phyloP scores from a whole-genome alignment of 2,329 filamentous ascomycete genomes.

The Botryosphaeria dothidea region DNA sequence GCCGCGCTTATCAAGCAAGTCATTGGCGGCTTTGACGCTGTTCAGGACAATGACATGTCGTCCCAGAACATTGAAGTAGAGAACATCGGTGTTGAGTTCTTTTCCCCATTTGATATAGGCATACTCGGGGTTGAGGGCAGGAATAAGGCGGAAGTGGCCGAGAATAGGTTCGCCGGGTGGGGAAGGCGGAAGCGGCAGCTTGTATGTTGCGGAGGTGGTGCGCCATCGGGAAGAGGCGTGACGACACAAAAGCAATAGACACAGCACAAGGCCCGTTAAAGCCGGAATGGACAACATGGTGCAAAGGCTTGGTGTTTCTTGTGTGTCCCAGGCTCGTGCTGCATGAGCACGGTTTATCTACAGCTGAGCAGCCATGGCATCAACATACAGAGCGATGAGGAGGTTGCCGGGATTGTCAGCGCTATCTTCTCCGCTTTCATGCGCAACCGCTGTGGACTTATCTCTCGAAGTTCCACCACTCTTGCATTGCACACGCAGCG shows the following conservation, averaged over 20 bases:
- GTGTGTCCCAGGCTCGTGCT: neutral
- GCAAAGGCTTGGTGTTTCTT: neutral
- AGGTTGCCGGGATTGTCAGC: neutral
- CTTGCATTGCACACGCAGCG: too few species aligned
- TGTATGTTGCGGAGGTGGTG: neutral
- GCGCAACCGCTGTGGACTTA: neutral
- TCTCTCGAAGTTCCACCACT: neutral
- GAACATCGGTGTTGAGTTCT: constrained; percentile 29
- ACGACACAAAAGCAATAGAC: neutral
- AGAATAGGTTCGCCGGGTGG: constrained; percentile 26
- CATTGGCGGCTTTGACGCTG: constrained; percentile 43
- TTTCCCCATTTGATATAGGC: constrained; percentile 23
- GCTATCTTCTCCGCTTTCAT: neutral
- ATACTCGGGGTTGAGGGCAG: constrained; percentile 26
- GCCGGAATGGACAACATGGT: neutral
- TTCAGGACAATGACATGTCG: constrained; percentile 48
- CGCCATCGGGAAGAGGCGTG: neutral
- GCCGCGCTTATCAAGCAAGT: constrained; percentile 49
- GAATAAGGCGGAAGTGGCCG: constrained; percentile 27
- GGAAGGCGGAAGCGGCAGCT: constrained; percentile 26
- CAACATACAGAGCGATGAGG: neutral
- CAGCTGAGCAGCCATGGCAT: neutral
- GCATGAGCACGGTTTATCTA: neutral
- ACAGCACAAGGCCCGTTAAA: neutral
- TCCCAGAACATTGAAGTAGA: constrained; percentile 39